phyloP scores from a whole-genome alignment of 805 yeast genomes.

The Clavispora carvajalis region DNA sequence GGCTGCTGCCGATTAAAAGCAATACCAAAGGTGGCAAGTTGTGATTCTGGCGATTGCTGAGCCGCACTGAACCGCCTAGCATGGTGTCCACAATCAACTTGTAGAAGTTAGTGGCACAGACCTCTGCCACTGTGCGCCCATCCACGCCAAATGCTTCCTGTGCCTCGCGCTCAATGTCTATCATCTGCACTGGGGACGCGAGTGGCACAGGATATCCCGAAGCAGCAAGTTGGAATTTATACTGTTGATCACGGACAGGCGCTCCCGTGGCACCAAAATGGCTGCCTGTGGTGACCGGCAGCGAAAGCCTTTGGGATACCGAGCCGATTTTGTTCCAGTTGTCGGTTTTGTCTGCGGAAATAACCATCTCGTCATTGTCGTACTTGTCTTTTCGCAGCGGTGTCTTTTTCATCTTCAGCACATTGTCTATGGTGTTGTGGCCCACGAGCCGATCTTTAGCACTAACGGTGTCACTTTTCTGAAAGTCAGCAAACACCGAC shows the following conservation, averaged over 20 bases:
- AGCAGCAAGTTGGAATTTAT: slow-evolving; percentile 9
- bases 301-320: slow-evolving; percentile 10
- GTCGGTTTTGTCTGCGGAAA: slow-evolving; percentile 38
- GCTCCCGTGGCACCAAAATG: background rate
- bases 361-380: slow-evolving; percentile 71
- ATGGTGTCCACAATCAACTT: slow-evolving; percentile 48
- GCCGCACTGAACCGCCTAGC: slow-evolving; percentile 64
- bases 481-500: slow-evolving; percentile 73
- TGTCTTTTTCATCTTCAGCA: slow-evolving; percentile 11
- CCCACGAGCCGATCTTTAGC: slow-evolving; percentile 66
- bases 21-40: slow-evolving; percentile 77
- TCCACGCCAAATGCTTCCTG: slow-evolving; percentile 47
- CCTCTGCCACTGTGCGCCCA: slow-evolving; percentile 49
- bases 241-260: background rate
- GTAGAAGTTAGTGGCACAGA: slow-evolving; percentile 63
- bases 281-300: slow-evolving; percentile 8
- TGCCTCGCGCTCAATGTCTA: slow-evolving; percentile 65
- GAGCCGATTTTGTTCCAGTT: slow-evolving; percentile 49
- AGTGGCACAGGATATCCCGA: slow-evolving; percentile 39
- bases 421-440: slow-evolving; percentile 51
- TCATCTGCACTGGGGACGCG: slow-evolving; percentile 72
- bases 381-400: slow-evolving; percentile 41
- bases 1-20: slow-evolving; percentile 65
- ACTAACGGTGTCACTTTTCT: slow-evolving; percentile 54
- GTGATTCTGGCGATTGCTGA: slow-evolving; percentile 56